Evolutionary conservation across 2,329 filamentous ascomycete species (phyloP), one percentile per base, ranked within the genome.

Genomic region (Diaporthe citri): DNA sequence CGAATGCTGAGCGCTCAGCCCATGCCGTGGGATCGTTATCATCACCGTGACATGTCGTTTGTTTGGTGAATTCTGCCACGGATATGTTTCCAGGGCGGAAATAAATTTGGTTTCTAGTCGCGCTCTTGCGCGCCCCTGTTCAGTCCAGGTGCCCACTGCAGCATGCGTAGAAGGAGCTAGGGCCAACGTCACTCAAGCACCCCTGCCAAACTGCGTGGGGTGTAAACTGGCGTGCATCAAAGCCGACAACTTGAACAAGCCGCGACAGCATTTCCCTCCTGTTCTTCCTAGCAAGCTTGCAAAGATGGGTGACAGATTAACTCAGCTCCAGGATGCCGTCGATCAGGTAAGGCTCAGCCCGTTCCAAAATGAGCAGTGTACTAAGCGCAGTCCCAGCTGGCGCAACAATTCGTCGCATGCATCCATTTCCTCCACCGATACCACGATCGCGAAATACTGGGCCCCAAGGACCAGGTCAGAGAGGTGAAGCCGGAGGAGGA

Each of bases 311-410:
- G 95, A 97, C 82, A 88, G 93, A 77, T 88, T 97, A 74, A 96
- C 95, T 1, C 94, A 97, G 83, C 88, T 97, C 74, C 95, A 97
- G 84, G 94, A 97, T 86, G 93, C 94, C 83, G 90, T 96, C 76
- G 94, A 97, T 81, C 92, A 95, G 88, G 94, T 94, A 85, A 46
- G 84, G 62, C 17, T 62, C 73, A 48, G 69, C 75, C 59, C 28
- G n/a, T 20, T n/a, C 7, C 17, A 64, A 46, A 20, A 13, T 46
- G 59, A 5, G 3, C 64, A 39, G 34, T 55, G 25, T 41, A 41
- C 67, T 75, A 48, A 72, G 36, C 28, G 20, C 51, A 48, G 31
- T 66, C 67, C 52, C 76, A 94, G 92, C 88, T 94, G 46, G 90
- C 90, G 25, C 90, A 91, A 77, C 92, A 93, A 83, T 93, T 93